These are phyloP conservation scores for Hymenoscyphus repandus DNA, from an alignment of 2,329 filamentous ascomycete species.

Conservation along the genomic window DNA sequence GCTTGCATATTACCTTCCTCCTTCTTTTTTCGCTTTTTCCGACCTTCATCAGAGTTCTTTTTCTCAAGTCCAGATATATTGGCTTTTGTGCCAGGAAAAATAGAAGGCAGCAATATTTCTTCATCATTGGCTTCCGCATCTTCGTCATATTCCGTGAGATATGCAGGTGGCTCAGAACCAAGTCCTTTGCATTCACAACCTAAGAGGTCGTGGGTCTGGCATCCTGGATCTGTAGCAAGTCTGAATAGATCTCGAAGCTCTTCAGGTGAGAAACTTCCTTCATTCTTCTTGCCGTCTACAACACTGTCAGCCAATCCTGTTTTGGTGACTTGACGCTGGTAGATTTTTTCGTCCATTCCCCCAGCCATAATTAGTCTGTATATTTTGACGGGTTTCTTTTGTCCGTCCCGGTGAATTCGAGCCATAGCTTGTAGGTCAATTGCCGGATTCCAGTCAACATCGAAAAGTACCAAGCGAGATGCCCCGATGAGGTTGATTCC, in stretches of 20 bases:
- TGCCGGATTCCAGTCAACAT: constrained; percentile 72
- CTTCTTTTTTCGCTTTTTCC: constrained; percentile 28
- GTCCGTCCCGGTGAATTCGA: constrained; percentile 67
- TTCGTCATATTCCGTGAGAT: constrained; percentile 13
- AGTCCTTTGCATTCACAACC: constrained; percentile 56
- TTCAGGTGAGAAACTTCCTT: constrained; percentile 57
- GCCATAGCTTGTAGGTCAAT: constrained; percentile 72
- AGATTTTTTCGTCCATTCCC: constrained; percentile 70
- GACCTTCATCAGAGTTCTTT: constrained; percentile 32
- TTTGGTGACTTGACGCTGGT: constrained; percentile 67
- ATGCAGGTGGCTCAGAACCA: constrained; percentile 32
- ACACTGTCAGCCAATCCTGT: constrained; percentile 65
- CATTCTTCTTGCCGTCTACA: constrained; percentile 59
- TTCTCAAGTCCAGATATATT: constrained; percentile 42
- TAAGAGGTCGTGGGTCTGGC: constrained; percentile 64
- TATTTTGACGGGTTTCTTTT: constrained; percentile 62
- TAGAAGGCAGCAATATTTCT: constrained; percentile 21
- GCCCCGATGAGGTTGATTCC: constrained; percentile 69
- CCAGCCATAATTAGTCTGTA: constrained; percentile 65
- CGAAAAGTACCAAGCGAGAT: constrained; percentile 64
- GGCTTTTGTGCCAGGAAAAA: constrained; percentile 38
- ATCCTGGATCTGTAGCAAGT: constrained; percentile 53
- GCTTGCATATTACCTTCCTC: constrained; percentile 38
- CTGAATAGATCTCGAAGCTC: constrained; percentile 64
- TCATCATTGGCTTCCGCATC: constrained; percentile 29